Evolutionary conservation across 1,284 basidiomycete genomes (phyloP), one percentile per base, ranked within the genome.

Genomic region (Rhodotorula mucilaginosa): DNA sequence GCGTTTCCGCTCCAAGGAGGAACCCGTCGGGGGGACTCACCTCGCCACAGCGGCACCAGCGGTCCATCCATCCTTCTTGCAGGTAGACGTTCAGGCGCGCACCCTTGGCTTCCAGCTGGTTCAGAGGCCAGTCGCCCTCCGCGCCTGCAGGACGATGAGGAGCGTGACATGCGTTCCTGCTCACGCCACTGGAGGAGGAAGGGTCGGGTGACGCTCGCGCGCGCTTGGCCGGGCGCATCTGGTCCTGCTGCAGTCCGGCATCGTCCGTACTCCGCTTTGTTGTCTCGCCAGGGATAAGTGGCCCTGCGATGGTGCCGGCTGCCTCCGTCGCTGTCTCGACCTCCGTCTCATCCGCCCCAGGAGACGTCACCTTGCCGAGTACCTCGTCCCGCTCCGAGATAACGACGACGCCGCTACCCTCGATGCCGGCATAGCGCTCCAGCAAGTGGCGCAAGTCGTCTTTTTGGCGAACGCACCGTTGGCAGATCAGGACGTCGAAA

Each of bases 41-140:
- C 61, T 74, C 51, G 8, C 64, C 19, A 68, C 82, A 83, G 8
- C 79, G 75, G 71, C 82, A 83, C 67, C 82, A 79, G 5, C 78
- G 67, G 19, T 74, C 69, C 46, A 80, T 79, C 73, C 80, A 83
- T 13, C 76, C 79, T n/a, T 80, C 79, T 46, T 71, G 72, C 0
- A 82, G 71, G 54, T 78, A 82, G 2, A 81, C 68, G 65, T 82
- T 80, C 59, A 71, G 56, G 18, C 77, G 72, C 29, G 52, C 62
- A 1, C 68, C 67, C 4, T 29, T 48, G 21, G 19, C 4, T 51
- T 72, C 65, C 31, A 73, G 56, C 47, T 64, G 57, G 1, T 18
- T 39, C 2, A 72, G 67, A 15, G 65, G 66, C n/a, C 69, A 63
- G 0, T 31, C 60, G 19, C 13, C 34, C 8, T 23, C 47, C 19